phyloP scores from a whole-genome alignment of 805 yeast species.

The Starmerella riodocensis region DNA sequence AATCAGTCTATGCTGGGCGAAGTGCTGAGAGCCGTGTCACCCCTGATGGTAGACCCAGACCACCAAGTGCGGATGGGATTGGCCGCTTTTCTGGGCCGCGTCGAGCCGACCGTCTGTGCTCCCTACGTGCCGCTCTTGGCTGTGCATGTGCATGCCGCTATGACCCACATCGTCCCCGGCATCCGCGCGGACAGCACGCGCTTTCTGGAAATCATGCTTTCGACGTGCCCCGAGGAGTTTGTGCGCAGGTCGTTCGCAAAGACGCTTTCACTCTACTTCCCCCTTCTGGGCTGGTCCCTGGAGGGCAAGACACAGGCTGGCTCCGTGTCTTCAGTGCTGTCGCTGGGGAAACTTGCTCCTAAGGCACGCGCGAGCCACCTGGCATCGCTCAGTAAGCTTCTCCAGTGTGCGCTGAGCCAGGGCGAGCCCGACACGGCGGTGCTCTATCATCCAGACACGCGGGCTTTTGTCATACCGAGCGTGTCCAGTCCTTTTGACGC shows the following conservation, averaged over 20 bases:
- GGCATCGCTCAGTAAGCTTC: conserved; percentile 15
- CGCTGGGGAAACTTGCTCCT: conserved; percentile 20
- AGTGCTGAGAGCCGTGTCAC: conserved; percentile 39
- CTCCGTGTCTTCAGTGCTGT: conserved; percentile 16
- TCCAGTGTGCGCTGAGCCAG: conserved; percentile 15
- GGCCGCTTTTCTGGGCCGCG: conserved; percentile 30
- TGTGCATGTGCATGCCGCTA: conserved; percentile 74
- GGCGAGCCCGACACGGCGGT: background rate
- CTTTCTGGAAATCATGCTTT: conserved; percentile 48
- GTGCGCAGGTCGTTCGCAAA: conserved; percentile 20
- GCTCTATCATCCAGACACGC: conserved; percentile 15
- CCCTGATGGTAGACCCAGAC: conserved; percentile 56
- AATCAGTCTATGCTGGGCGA: conserved; percentile 14
- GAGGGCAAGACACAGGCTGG: conserved; percentile 14
- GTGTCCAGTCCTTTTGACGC: conserved; percentile 16
- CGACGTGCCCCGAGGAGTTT: conserved; percentile 19
- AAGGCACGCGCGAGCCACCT: conserved; percentile 21
- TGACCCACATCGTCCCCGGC: conserved; percentile 77
- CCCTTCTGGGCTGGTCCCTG: conserved; percentile 57
- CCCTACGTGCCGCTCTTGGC: conserved; percentile 32
- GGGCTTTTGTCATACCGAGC: conserved; percentile 11
- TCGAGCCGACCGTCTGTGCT: conserved; percentile 23
- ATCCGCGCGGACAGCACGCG: conserved; percentile 64
- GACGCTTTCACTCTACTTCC: conserved; percentile 45
- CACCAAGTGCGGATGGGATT: conserved; percentile 47